phyloP scores from a whole-genome alignment of 208 protist species.

The Acanthamoeba lugdunensis region DNA sequence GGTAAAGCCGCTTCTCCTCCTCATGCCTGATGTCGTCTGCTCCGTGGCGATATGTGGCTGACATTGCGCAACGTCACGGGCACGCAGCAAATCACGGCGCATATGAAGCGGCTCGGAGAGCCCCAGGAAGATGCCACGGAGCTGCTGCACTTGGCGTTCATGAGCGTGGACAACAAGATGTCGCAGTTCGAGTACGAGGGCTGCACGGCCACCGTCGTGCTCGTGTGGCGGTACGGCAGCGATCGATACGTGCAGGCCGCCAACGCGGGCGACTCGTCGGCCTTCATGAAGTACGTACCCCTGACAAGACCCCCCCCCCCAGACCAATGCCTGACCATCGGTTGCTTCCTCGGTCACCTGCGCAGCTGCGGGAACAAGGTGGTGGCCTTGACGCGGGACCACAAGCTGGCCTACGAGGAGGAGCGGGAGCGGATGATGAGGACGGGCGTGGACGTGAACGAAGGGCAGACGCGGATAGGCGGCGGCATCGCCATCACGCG shows the following conservation, averaged over 20 bases:
- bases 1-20: not conserved
- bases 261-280: conserved; percentile 54
- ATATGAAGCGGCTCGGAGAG: not conserved
- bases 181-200: conserved; percentile 64
- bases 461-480: conserved; percentile 73
- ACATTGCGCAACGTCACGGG: not conserved
- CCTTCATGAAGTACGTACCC: conserved; percentile 53
- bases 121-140: conserved; percentile 1
- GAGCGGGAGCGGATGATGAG: conserved; percentile 38
- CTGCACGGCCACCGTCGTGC: conserved; percentile 61
- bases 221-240: conserved; percentile 41
- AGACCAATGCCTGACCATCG: not conserved
- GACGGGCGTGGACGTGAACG: conserved; percentile 21
- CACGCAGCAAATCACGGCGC: conserved; percentile 2
- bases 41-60: not conserved
- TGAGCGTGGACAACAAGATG: conserved; percentile 55
- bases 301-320: not conserved
- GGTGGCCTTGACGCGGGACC: conserved; percentile 43
- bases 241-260: conserved; percentile 68
- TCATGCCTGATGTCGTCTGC: not conserved
- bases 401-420: conserved; percentile 54
- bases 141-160: conserved; percentile 33
- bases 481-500: conserved; percentile 69
- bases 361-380: conserved; percentile 22
- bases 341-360: not conserved